Conservation (phyloP, 2,329 filamentous ascomycete species). For the Corynespora cassiicola region DNA sequence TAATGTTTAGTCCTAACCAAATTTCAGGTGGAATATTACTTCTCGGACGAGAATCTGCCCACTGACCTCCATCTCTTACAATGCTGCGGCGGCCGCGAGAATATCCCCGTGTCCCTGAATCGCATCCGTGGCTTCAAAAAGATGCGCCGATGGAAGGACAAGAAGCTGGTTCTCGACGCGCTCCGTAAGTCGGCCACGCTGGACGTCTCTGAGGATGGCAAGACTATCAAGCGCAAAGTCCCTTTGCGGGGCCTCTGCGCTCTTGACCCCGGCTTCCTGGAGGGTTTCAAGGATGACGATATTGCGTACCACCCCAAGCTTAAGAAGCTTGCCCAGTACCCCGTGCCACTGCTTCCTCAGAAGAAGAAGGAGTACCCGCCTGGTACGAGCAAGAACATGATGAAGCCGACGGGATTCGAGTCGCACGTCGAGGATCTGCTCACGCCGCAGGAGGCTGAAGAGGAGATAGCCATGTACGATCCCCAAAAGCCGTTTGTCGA, state of each 20-base stretch:
- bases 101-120: slow-evolving; percentile 51
- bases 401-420: slow-evolving; percentile 57
- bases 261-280: slow-evolving; percentile 33
- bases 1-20: slow-evolving; percentile 4
- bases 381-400: slow-evolving; percentile 50
- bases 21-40: slow-evolving; percentile 56
- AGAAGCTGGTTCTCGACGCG: slow-evolving; percentile 45
- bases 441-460: slow-evolving; percentile 70
- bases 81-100: slow-evolving; percentile 48
- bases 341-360: slow-evolving; percentile 32
- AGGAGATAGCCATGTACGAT: slow-evolving; percentile 74
- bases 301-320: slow-evolving; percentile 39
- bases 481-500: slow-evolving; percentile 57
- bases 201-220: slow-evolving; percentile 49
- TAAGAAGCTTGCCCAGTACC: slow-evolving; percentile 26
- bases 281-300: slow-evolving; percentile 25
- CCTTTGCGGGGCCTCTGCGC: slow-evolving; percentile 43
- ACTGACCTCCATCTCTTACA: slow-evolving; percentile 51
- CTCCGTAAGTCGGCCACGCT: slow-evolving; percentile 51
- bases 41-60: slow-evolving; percentile 56
- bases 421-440: slow-evolving; percentile 82
- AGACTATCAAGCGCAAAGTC: slow-evolving; percentile 50
- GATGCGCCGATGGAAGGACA: slow-evolving; percentile 54
- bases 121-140: slow-evolving; percentile 53
- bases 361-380: slow-evolving; percentile 35